Percentiles rank a stretch among this genome's conserved stretches.
These are phyloP conservation scores for Bromus sterilis DNA, from an alignment of 176 grass and related monocot species.

Conservation along the genomic window DNA sequence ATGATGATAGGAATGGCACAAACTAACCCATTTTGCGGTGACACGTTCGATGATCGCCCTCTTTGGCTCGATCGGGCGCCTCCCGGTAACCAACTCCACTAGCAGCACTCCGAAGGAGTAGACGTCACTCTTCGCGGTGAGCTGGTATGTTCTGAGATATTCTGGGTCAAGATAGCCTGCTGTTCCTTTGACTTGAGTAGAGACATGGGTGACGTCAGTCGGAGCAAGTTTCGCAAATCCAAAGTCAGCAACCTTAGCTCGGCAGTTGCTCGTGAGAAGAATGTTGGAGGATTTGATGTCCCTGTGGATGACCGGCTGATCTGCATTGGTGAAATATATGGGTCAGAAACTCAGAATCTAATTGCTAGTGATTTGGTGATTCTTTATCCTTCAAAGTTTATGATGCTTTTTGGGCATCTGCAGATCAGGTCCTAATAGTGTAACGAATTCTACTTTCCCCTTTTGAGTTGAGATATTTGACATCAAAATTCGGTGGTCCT, in stretches of 20 bases:
- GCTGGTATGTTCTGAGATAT: slow-evolving; percentile 67
- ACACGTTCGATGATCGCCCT: slow-evolving; percentile 45
- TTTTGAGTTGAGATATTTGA: not conserved
- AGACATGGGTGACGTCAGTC: slow-evolving; percentile 41
- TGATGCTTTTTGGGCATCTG: not conserved
- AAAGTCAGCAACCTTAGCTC: slow-evolving; percentile 72
- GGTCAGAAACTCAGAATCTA: not conserved
- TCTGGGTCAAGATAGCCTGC: slow-evolving; percentile 73
- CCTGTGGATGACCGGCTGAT: slow-evolving; percentile 85
- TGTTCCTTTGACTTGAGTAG: slow-evolving; percentile 80
- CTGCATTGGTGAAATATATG: slow-evolving; percentile 28
- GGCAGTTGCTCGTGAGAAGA: slow-evolving; percentile 49
- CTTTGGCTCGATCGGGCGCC: slow-evolving; percentile 52
- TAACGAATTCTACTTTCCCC: not conserved
- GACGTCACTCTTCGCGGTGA: slow-evolving; percentile 66
- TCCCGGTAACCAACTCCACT: slow-evolving; percentile 61
- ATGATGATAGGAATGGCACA: not conserved
- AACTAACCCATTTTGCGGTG: slow-evolving; percentile 68
- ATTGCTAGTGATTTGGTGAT: not conserved
- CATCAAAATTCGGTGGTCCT: not conserved
- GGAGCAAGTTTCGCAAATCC: slow-evolving; percentile 65
- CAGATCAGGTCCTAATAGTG: not conserved
- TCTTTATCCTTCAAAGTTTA: not conserved
- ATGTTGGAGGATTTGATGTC: slow-evolving; percentile 98
- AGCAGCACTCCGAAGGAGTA: slow-evolving; percentile 68